Evolutionary conservation across 78 protist genomes (phyloP).

Genomic region (Monosiga brevicollis): DNA sequence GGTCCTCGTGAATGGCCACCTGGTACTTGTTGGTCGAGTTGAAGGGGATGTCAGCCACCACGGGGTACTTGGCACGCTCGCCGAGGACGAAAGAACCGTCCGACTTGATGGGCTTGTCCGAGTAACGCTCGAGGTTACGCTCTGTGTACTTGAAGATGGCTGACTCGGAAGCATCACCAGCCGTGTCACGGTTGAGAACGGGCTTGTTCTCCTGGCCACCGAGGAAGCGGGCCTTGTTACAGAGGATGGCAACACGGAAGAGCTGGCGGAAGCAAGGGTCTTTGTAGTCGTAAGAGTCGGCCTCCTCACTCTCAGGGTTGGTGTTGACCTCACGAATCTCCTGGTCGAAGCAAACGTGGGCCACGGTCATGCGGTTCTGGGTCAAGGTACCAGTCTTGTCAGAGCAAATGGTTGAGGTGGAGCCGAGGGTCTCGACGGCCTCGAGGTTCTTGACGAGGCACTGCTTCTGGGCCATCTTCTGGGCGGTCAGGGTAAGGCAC

Average conservation of each 20-base stretch:
- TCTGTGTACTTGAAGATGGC: conserved; percentile 62
- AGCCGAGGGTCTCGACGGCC: conserved; percentile 95
- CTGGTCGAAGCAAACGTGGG: conserved; percentile 25
- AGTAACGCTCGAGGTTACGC: neutral
- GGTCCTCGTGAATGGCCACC: conserved; percentile 37
- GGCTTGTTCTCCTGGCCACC: neutral
- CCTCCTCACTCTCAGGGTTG: neutral
- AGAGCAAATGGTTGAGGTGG: conserved; percentile 78
- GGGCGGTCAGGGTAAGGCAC: conserved; percentile 74
- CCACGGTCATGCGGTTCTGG: conserved; percentile 66
- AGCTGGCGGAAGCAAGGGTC: conserved; percentile 1
- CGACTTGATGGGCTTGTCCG: neutral
- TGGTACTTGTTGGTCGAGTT: conserved; percentile 90
- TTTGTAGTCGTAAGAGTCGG: neutral
- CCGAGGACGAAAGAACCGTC: neutral
- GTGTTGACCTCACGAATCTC: neutral
- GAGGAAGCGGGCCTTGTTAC: conserved; percentile 20
- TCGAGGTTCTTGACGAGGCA: conserved; percentile 73
- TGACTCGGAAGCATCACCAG: conserved; percentile 86
- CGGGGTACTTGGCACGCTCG: conserved; percentile 5
- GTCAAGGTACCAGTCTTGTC: conserved; percentile 98
- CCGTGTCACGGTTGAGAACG: conserved; percentile 18
- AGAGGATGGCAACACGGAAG: conserved; percentile 4
- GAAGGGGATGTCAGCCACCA: conserved; percentile 77
- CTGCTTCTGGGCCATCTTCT: conserved; percentile 69